phyloP scores from a whole-genome alignment of 768 basidiomycete species.

The Coprinopsis strossmayeri region DNA sequence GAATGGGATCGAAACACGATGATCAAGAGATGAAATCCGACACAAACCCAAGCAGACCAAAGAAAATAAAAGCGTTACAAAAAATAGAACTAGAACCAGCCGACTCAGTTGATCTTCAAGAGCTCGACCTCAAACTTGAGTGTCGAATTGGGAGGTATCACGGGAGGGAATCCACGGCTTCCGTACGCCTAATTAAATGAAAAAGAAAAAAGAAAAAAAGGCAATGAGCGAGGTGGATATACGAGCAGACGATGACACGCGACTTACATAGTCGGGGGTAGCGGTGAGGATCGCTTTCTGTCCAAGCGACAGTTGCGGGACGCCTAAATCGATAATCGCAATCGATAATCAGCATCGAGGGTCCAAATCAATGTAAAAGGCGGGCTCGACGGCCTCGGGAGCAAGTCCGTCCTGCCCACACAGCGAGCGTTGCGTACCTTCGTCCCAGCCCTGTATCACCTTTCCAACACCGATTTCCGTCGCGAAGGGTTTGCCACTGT shows the following conservation, averaged over 20 bases:
- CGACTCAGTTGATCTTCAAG: conserved; percentile 48
- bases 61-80: background rate
- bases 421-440: conserved; percentile 46
- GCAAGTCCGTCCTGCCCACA: too few species aligned
- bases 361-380: too few species aligned
- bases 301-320: conserved; percentile 70
- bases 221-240: background rate
- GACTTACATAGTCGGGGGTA: conserved; percentile 72
- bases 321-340: conserved; percentile 41
- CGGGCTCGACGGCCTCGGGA: too few species aligned
- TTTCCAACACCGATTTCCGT: conserved; percentile 73
- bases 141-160: conserved; percentile 71
- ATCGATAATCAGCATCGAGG: conserved; percentile 3
- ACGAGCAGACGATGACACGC: background rate
- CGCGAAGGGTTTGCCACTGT: conserved; percentile 52
- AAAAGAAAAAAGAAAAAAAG: conserved; percentile 1
- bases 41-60: background rate
- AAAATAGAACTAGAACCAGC: background rate
- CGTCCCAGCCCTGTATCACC: conserved; percentile 90
- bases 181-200: conserved; percentile 58
- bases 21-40: background rate
- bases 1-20: background rate
- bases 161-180: conserved; percentile 63
- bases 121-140: conserved; percentile 84
- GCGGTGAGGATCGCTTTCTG: conserved; percentile 63